Evolutionary conservation across 2,329 filamentous ascomycete genomes (phyloP).

Genomic region (Westerdykella aurantiaca): DNA sequence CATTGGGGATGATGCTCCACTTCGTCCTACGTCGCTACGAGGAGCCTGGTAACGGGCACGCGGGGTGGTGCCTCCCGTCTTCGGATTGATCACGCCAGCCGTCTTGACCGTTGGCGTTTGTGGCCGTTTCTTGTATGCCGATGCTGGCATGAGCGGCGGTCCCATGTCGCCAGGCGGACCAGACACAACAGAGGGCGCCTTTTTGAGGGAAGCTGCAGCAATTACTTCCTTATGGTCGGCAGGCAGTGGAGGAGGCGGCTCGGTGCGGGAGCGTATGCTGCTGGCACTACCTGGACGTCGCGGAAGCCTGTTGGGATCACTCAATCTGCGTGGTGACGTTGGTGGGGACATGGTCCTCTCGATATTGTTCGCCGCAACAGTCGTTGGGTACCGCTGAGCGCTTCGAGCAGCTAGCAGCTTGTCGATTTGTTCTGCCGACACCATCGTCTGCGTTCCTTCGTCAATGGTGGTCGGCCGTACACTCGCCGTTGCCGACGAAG

Average conservation of each 20-base stretch:
- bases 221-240: constrained; percentile 78
- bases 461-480: constrained; percentile 50
- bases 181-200: constrained; percentile 27
- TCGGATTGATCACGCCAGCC: constrained; percentile 41
- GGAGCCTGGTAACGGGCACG: constrained; percentile 36
- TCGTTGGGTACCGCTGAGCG: constrained; percentile 20
- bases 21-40: constrained; percentile 40
- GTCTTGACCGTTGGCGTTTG: constrained; percentile 39
- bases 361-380: constrained; percentile 23
- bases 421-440: constrained; percentile 80
- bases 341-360: constrained; percentile 30
- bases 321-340: constrained; percentile 30
- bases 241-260: constrained; percentile 66
- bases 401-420: constrained; percentile 59
- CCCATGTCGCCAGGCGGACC: constrained; percentile 59
- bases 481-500: constrained; percentile 19
- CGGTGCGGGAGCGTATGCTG: constrained; percentile 54
- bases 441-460: constrained; percentile 71
- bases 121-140: constrained; percentile 53
- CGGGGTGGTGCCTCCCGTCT: constrained; percentile 53
- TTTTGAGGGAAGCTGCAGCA: constrained; percentile 63
- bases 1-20: constrained; percentile 45
- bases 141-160: constrained; percentile 77
- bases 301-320: constrained; percentile 27
- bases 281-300: constrained; percentile 66